Conservation (phyloP, 2,329 filamentous ascomycete species). For the Microdochium nivale region DNA sequence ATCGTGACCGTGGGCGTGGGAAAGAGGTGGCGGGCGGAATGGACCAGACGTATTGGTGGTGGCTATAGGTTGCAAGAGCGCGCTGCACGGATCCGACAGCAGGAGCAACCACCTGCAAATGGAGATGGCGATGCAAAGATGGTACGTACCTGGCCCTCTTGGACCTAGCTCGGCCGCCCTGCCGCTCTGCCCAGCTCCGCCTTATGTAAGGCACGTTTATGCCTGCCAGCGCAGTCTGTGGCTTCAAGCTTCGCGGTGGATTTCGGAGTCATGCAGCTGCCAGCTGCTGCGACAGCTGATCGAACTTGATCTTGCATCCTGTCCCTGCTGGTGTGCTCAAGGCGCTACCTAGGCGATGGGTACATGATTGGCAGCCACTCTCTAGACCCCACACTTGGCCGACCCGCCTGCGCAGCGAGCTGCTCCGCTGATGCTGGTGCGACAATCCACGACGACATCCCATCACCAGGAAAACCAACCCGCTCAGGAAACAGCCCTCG, state of each 20-base stretch:
- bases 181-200: background rate
- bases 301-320: background rate
- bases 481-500: constrained; percentile 1
- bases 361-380: background rate
- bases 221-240: too few relatives aligned
- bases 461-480: background rate
- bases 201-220: background rate
- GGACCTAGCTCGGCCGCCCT: background rate
- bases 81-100: background rate
- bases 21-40: background rate
- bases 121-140: too few relatives aligned
- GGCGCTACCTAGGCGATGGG: background rate
- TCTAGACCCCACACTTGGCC: background rate
- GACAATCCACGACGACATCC: constrained; percentile 5
- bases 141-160: background rate
- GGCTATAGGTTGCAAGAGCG: background rate
- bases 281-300: background rate
- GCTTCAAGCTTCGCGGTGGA: too few relatives aligned
- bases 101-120: too few relatives aligned
- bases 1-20: background rate
- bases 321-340: too few relatives aligned
- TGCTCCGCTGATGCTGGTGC: background rate
- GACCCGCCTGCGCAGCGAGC: background rate
- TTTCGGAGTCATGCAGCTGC: background rate
- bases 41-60: background rate